A percentile compares a stretch with the other conserved stretches of the same genome.
phyloP scores from a whole-genome alignment of 352 stramenopile species.

The Phytophthora pinifolia region DNA sequence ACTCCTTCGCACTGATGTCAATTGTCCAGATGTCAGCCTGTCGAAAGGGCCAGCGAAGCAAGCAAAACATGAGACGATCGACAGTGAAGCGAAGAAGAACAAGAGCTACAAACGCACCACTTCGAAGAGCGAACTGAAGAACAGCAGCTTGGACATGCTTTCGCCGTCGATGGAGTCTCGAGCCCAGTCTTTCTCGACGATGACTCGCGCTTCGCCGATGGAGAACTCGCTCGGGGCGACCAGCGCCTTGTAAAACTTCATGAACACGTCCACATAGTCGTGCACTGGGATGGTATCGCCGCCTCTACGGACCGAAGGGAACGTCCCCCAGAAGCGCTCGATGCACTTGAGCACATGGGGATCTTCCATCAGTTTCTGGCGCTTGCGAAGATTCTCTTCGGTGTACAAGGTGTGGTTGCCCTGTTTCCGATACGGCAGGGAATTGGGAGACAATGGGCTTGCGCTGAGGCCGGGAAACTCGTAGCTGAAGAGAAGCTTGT shows the following conservation, averaged over 20 bases:
- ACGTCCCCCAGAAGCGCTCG: conserved; percentile 74
- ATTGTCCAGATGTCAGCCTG: conserved; percentile 82
- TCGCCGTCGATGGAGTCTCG: conserved; percentile 48
- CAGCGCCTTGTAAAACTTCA: conserved; percentile 84
- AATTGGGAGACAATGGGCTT: conserved; percentile 17
- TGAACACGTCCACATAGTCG: conserved; percentile 79
- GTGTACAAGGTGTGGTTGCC: conserved; percentile 70
- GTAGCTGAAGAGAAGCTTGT: conserved; percentile 58
- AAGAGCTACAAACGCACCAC: conserved; percentile 36
- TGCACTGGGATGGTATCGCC: conserved; percentile 39
- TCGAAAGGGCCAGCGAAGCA: neutral
- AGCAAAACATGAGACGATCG: neutral
- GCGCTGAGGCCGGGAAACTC: conserved; percentile 19
- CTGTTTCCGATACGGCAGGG: conserved; percentile 71
- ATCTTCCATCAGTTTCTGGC: conserved; percentile 55
- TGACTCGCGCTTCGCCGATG: conserved; percentile 61
- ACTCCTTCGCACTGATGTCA: conserved; percentile 61
- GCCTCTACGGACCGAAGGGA: conserved; percentile 54
- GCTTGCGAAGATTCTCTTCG: conserved; percentile 61
- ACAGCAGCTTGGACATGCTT: conserved; percentile 60
- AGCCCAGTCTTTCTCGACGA: conserved; percentile 80
- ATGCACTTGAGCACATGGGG: conserved; percentile 49
- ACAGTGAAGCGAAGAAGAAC: neutral
- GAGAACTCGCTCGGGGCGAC: conserved; percentile 73
- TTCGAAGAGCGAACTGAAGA: conserved; percentile 74